A percentile compares a stretch with the other conserved stretches of the same genome.
These are phyloP conservation scores for Mycosphaerella sp. DNA, from an alignment of 2,329 filamentous ascomycete genomes.

Conservation along the genomic window DNA sequence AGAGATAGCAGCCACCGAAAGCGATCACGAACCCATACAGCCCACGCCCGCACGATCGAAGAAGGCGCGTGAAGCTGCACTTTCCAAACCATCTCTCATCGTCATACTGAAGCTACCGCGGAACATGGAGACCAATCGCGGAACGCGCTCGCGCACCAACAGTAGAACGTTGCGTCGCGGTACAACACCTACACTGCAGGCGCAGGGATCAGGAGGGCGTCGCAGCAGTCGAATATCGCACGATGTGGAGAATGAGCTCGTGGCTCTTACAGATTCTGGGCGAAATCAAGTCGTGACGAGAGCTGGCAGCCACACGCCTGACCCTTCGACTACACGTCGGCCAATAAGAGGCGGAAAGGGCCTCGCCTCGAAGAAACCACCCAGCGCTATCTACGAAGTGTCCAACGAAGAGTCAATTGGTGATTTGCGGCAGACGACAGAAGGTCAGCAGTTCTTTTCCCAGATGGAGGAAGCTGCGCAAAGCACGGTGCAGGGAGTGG, in stretches of 20 bases:
- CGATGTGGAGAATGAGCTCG: conserved; percentile 50
- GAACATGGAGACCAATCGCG: conserved; percentile 20
- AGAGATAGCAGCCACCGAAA: conserved; percentile 38
- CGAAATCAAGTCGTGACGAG: conserved; percentile 51
- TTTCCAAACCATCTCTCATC: conserved; percentile 30
- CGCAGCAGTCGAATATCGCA: conserved; percentile 56
- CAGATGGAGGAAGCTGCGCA: conserved; percentile 25
- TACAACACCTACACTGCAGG: conserved; percentile 30
- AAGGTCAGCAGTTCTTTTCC: conserved; percentile 33
- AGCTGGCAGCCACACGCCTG: conserved; percentile 48
- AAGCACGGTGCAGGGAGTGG: conserved; percentile 22
- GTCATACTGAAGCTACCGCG: conserved; percentile 38
- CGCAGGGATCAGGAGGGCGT: conserved; percentile 34
- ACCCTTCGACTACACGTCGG: conserved; percentile 38
- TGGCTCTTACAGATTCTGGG: conserved; percentile 55
- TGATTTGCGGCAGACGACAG: conserved; percentile 27
- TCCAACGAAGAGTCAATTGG: conserved; percentile 46
- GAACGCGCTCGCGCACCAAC: conserved; percentile 36
- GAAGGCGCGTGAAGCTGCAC: conserved; percentile 10
- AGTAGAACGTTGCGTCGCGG: conserved; percentile 36
- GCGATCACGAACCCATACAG: conserved; percentile 25
- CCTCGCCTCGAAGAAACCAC: conserved; percentile 39
- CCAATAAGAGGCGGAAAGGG: conserved; percentile 44
- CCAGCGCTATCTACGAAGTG: conserved; percentile 49
- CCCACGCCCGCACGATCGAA: conserved; percentile 17